phyloP scores from a whole-genome alignment of 768 basidiomycete genomes.

The Termitomyces sp. region DNA sequence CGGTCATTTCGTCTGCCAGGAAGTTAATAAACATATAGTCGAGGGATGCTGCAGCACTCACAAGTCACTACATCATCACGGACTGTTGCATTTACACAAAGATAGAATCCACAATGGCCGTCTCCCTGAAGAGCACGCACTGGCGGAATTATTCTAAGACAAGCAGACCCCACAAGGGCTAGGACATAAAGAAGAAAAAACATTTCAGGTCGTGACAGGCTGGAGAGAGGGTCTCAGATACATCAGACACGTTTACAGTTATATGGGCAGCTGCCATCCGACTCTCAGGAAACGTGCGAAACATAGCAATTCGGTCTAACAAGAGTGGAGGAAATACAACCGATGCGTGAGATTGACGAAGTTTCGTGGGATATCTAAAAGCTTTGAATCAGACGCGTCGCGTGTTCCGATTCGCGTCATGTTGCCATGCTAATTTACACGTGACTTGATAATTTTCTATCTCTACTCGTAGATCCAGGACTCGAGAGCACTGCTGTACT shows the following conservation, averaged over 20 bases:
- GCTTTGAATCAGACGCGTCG: neutral
- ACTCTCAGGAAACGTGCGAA: slow-evolving; percentile 12
- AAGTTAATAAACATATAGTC: neutral
- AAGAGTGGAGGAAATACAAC: slow-evolving; percentile 17
- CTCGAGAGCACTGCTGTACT: slow-evolving; percentile 62
- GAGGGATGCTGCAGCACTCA: slow-evolving; percentile 20
- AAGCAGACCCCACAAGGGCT: slow-evolving; percentile 10
- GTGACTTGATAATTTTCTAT: slow-evolving; percentile 9
- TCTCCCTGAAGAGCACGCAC: slow-evolving; percentile 33
- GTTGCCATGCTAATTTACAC: slow-evolving; percentile 7
- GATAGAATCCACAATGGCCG: slow-evolving; percentile 32
- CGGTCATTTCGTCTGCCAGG: slow-evolving; percentile 38
- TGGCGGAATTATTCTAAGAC: slow-evolving; percentile 15
- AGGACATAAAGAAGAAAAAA: slow-evolving; percentile 11
- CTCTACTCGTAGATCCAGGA: slow-evolving; percentile 78
- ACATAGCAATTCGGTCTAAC: slow-evolving; percentile 14
- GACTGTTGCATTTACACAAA: slow-evolving; percentile 45
- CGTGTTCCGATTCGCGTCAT: neutral
- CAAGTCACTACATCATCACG: slow-evolving; percentile 37
- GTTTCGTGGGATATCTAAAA: slow-evolving; percentile 9
- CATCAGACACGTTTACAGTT: neutral
- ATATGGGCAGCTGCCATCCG: neutral
- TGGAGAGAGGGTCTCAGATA: neutral
- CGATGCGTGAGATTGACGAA: slow-evolving; percentile 5
- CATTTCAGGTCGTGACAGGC: slow-evolving; percentile 1